These are phyloP conservation scores for Trypanosoma rangeli DNA, from an alignment of 208 protist species.

Conservation along the genomic window DNA sequence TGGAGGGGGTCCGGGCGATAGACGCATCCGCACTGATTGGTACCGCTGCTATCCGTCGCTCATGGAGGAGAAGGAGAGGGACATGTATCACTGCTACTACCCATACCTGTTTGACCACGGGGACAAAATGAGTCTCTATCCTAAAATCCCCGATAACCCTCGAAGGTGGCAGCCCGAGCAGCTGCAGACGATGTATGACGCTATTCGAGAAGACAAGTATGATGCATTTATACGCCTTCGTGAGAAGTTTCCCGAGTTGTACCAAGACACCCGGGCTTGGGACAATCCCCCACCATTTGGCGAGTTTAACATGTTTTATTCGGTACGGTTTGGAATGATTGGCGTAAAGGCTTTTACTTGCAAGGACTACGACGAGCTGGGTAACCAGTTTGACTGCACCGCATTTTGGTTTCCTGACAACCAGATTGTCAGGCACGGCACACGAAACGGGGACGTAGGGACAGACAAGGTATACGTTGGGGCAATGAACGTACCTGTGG, in stretches of 20 bases:
- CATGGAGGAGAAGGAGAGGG: constrained; percentile 89
- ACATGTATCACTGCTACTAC: constrained; percentile 95
- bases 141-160: constrained; percentile 91
- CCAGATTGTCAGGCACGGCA: constrained; percentile 87
- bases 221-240: constrained; percentile 89
- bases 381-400: constrained; percentile 92
- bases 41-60: constrained; percentile 86
- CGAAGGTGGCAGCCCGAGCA: constrained; percentile 90
- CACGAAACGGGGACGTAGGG: constrained; percentile 70
- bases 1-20: constrained; percentile 78
- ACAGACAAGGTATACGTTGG: constrained; percentile 88
- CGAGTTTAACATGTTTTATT: constrained; percentile 95
- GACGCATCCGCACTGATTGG: constrained; percentile 86
- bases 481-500: constrained; percentile 90
- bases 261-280: constrained; percentile 91
- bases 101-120: constrained; percentile 93
- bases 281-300: constrained; percentile 93
- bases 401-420: constrained; percentile 94
- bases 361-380: constrained; percentile 93
- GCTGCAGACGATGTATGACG: constrained; percentile 93
- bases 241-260: constrained; percentile 92
- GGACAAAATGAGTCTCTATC: constrained; percentile 91
- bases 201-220: constrained; percentile 94
- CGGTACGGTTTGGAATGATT: constrained; percentile 91
- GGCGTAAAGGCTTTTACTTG: constrained; percentile 90